Evolutionary conservation across 2,329 filamentous ascomycete species (phyloP).

Genomic region (Botrytis paeoniae): DNA sequence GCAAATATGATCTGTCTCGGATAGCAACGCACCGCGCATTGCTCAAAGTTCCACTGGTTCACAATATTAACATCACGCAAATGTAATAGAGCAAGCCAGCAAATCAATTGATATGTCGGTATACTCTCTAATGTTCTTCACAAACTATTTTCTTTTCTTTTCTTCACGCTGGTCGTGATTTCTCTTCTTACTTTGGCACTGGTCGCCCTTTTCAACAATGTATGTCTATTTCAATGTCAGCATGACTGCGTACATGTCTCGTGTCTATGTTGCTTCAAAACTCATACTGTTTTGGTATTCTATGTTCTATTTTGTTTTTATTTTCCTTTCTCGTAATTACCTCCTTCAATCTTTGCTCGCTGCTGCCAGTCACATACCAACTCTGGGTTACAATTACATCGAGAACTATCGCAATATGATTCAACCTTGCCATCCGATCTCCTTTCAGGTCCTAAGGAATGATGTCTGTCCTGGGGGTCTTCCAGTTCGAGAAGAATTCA

Average conservation of each 20-base stretch:
- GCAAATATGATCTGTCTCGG: background rate
- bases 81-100: too few species aligned
- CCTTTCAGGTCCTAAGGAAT: background rate
- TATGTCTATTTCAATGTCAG: too few species aligned
- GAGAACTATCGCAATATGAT: background rate
- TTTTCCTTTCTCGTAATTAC: background rate
- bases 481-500: fast-evolving
- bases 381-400: background rate
- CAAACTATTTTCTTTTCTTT: background rate
- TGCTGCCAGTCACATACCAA: background rate
- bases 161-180: background rate
- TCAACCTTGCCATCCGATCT: background rate
- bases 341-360: fast-evolving
- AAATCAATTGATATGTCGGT: background rate
- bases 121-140: background rate
- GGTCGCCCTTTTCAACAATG: background rate
- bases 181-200: background rate
- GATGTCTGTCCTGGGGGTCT: fast-evolving
- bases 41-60: too few species aligned
- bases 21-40: background rate
- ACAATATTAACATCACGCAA: background rate
- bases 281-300: background rate
- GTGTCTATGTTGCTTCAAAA: background rate
- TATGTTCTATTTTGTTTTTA: too few species aligned
- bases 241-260: background rate